These are phyloP conservation scores for Diaporthe ilicicola DNA, from an alignment of 2,329 filamentous ascomycete genomes.

Conservation along the genomic window DNA sequence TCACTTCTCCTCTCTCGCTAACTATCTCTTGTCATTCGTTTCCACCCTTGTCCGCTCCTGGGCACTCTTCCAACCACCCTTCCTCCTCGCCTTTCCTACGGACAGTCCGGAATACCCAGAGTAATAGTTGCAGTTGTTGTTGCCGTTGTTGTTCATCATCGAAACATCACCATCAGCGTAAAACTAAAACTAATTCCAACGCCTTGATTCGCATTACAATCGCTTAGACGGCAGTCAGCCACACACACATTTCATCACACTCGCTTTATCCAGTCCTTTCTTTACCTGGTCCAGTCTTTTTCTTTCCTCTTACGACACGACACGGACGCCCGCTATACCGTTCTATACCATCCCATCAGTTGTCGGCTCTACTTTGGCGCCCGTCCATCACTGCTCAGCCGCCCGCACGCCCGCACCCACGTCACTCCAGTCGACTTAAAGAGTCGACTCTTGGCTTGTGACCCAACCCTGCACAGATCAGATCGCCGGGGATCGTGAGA, in stretches of 20 bases:
- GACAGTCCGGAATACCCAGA: conserved; percentile 4
- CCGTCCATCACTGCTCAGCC: not conserved
- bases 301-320: not conserved
- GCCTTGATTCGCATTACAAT: not conserved
- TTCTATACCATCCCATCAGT: not conserved
- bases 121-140: conserved; percentile 11
- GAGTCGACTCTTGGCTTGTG: conserved; percentile 13
- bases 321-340: not conserved
- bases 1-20: not conserved
- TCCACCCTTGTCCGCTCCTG: conserved; percentile 4
- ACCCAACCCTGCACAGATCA: conserved; percentile 21
- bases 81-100: not conserved
- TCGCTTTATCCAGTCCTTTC: not conserved
- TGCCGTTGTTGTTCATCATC: conserved; percentile 3
- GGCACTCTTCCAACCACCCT: not conserved
- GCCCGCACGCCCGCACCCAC: not conserved
- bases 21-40: conserved; percentile 21
- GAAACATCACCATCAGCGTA: conserved; percentile 13
- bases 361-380: conserved; percentile 10
- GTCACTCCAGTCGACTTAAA: not conserved
- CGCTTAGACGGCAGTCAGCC: conserved; percentile 2
- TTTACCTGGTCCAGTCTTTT: not conserved
- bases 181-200: conserved; percentile 20
- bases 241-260: not conserved
- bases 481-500: conserved; percentile 41